Evolutionary conservation across 2,329 filamentous ascomycete species (phyloP).

Genomic region (Cercospora zeae-maydis): DNA sequence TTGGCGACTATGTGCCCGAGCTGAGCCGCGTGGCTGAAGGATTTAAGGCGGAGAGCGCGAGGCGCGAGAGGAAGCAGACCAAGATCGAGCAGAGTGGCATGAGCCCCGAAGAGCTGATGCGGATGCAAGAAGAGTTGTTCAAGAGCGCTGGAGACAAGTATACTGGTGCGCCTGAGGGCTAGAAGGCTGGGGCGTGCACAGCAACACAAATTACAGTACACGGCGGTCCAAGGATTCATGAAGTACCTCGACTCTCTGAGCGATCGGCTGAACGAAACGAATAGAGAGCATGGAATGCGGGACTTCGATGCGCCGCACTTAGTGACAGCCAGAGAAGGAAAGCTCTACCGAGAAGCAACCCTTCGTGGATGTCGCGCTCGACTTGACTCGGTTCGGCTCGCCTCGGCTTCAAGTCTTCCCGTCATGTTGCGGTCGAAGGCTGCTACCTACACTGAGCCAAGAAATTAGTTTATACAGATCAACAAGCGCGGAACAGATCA

Average conservation of each 20-base stretch:
- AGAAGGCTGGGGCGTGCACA: background rate
- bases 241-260: background rate
- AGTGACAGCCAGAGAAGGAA: background rate
- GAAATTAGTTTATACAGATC: background rate
- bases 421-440: background rate
- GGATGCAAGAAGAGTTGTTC: slow-evolving; percentile 89
- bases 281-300: background rate
- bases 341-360: background rate
- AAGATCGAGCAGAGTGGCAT: slow-evolving; percentile 95
- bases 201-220: background rate
- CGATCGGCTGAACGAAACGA: background rate
- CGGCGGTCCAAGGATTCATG: background rate
- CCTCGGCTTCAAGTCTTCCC: background rate
- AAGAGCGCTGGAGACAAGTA: slow-evolving; percentile 73
- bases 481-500: background rate
- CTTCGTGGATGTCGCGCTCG: background rate
- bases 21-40: slow-evolving; percentile 83
- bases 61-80: slow-evolving; percentile 86
- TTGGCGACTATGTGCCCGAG: slow-evolving; percentile 84
- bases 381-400: background rate
- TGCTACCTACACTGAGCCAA: background rate
- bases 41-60: slow-evolving; percentile 59
- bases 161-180: slow-evolving; percentile 39
- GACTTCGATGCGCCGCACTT: background rate
- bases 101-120: slow-evolving; percentile 82